Percentiles rank a stretch among this genome's conserved stretches.
Evolutionary conservation across 257 asterid species (phyloP).

Genomic region (Sherardia arvensis): DNA sequence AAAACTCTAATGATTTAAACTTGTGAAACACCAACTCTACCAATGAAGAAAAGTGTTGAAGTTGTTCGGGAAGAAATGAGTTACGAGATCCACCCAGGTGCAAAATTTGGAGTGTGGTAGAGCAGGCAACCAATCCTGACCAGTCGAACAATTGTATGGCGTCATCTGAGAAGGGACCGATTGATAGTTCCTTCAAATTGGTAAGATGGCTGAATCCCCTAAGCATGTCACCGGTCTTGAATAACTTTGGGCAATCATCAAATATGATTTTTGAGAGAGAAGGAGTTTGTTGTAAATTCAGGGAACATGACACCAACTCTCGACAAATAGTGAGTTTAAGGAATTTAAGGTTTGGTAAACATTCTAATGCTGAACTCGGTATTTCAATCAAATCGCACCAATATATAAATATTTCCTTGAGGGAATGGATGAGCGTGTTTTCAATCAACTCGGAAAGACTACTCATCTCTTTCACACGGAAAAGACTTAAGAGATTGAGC

Average conservation of each 20-base stretch:
- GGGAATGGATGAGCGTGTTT: not conserved
- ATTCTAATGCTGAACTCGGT: not conserved
- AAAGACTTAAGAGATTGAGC: not conserved
- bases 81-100: too few species aligned
- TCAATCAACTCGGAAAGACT: not conserved
- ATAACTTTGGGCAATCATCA: constrained; percentile 7
- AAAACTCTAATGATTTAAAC: too few species aligned
- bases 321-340: accelerated
- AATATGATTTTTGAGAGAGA: not conserved
- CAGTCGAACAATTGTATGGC: too few species aligned
- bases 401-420: not conserved
- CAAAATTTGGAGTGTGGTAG: too few species aligned
- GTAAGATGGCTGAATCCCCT: not conserved
- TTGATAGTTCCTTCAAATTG: not conserved
- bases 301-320: constrained; percentile 5
- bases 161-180: too few species aligned
- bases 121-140: too few species aligned
- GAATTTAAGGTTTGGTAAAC: not conserved
- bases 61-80: too few species aligned
- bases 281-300: not conserved
- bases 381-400: not conserved
- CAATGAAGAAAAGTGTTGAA: too few species aligned
- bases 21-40: too few species aligned
- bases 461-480: not conserved
- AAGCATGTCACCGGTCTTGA: not conserved